Percentiles rank a stretch among this genome's conserved stretches.
phyloP scores from a whole-genome alignment of 768 basidiomycete genomes.

The Suillus paluster region DNA sequence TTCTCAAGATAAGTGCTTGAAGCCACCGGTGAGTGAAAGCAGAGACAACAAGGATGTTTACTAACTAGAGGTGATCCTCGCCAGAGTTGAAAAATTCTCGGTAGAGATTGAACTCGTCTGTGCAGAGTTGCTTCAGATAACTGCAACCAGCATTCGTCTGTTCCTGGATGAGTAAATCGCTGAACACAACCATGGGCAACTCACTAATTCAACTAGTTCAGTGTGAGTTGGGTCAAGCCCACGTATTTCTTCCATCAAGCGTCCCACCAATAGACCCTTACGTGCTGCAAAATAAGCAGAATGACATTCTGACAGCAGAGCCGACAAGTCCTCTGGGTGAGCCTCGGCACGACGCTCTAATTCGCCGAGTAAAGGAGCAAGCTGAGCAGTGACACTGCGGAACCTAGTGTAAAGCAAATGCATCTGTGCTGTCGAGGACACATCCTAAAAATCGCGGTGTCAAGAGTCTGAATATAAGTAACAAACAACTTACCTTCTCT shows the following conservation, averaged over 20 bases:
- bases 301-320: slow-evolving; percentile 87
- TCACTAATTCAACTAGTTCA: slow-evolving; percentile 87
- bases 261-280: slow-evolving; percentile 69
- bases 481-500: slow-evolving; percentile 61
- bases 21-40: slow-evolving; percentile 15
- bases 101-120: slow-evolving; percentile 87
- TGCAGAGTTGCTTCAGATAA: slow-evolving; percentile 90
- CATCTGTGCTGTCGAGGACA: slow-evolving; percentile 78
- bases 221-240: slow-evolving; percentile 78
- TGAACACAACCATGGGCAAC: slow-evolving; percentile 14
- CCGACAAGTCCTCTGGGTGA: slow-evolving; percentile 84
- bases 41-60: slow-evolving; percentile 16
- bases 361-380: slow-evolving; percentile 81
- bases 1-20: slow-evolving; percentile 85
- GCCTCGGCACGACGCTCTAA: slow-evolving; percentile 77
- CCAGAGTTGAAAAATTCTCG: slow-evolving; percentile 87
- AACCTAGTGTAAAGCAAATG: slow-evolving; percentile 94
- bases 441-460: slow-evolving; percentile 50
- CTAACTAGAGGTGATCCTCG: slow-evolving; percentile 73
- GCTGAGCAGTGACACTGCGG: slow-evolving; percentile 65
- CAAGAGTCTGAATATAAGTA: slow-evolving; percentile 1
- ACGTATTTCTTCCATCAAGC: slow-evolving; percentile 81
- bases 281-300: slow-evolving; percentile 79
- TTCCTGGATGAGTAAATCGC: slow-evolving; percentile 7
- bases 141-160: slow-evolving; percentile 92